These are phyloP conservation scores for Wickerhamomyces sp. DNA, from an alignment of 1,139 yeast species.

Conservation along the genomic window DNA sequence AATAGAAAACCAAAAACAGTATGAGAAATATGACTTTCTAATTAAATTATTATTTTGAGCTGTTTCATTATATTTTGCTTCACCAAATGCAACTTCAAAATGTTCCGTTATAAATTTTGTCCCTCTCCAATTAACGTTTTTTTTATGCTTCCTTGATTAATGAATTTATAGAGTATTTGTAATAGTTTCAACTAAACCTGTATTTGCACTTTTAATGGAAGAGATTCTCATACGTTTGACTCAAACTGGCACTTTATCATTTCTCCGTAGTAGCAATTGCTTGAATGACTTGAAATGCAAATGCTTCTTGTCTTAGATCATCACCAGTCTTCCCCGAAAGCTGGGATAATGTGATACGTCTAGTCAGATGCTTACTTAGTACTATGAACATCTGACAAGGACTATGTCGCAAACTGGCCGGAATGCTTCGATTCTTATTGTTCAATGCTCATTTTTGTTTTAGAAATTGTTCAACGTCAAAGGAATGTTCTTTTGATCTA, in stretches of 20 bases:
- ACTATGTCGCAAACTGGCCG: too few species aligned
- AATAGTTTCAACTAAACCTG: conserved; percentile 93
- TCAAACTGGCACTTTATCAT: conserved; percentile 68
- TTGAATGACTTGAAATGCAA: conserved; percentile 89
- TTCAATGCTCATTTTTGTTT: too few species aligned
- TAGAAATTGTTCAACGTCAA: too few species aligned
- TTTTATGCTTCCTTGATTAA: conserved; percentile 90
- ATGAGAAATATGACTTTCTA: conserved; percentile 93
- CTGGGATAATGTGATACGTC: too few species aligned
- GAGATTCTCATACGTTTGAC: conserved; percentile 88
- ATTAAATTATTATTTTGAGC: conserved; percentile 87
- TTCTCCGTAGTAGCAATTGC: conserved; percentile 81
- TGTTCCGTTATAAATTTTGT: conserved; percentile 69
- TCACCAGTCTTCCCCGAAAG: conserved; percentile 67
- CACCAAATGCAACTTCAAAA: conserved; percentile 70
- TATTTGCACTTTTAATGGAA: conserved; percentile 72
- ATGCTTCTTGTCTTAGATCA: conserved; percentile 93
- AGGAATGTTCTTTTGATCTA: too few species aligned
- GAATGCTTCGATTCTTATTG: too few species aligned
- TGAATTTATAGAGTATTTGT: conserved; percentile 91
- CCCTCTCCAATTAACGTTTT: conserved; percentile 64
- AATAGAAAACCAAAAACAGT: conserved; percentile 92
- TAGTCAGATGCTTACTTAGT: too few species aligned
- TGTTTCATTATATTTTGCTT: conserved; percentile 46
- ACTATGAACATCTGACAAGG: too few species aligned